Base-by-base conservation (phyloP, 2,329 filamentous ascomycete genomes). In the Tympanopsis confertula region DNA sequence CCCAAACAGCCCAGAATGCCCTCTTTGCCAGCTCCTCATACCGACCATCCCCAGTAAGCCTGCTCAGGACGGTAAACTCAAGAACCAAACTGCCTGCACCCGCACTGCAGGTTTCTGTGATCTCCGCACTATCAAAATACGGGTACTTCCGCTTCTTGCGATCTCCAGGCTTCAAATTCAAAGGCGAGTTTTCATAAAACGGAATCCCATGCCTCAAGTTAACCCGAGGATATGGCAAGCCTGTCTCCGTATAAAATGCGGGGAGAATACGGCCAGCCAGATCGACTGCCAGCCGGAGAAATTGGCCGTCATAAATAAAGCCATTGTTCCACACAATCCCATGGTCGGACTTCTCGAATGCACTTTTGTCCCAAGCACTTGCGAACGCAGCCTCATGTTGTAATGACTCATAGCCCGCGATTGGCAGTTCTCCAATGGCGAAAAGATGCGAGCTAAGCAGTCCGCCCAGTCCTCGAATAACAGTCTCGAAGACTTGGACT, bases 1-100 rank as follows among this genome's bases (percentile, higher is more conserved):
- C 69, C 91, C 91, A 98, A n/a, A 98, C 86, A 18, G 88, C 83
- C 87, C 89, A 95, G 51, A 98, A 98, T 1, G 91, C 89, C 40
- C 84, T 70, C 58, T 96, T 96, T 1, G 86, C 89, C 13, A 85
- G 70, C 50, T 83, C 77, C 57, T 98, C 91, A 50, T 94, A 98
- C n/a, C 84, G 76, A 7, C 71, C 64, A 53, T 96, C 86, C 10
- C 85, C 86, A 0, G 86, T 93, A 35, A 98, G 66, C 18, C 91
- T 76, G 51, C 87, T 95, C 35, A 98, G 67, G 0, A 88, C 86
- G 1, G 87, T 85, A 47, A 96, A 94, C 54, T 98, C 91, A 1
- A 98, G 71, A 3, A 95, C 86, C 19, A 98, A 66, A 55, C 88
- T 96, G 38, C 88, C 91, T n/a, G 91, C 91, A 32, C 91, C 91